Conservation (phyloP, 129 eudicot species). For the Escallonia herrerae region DNA sequence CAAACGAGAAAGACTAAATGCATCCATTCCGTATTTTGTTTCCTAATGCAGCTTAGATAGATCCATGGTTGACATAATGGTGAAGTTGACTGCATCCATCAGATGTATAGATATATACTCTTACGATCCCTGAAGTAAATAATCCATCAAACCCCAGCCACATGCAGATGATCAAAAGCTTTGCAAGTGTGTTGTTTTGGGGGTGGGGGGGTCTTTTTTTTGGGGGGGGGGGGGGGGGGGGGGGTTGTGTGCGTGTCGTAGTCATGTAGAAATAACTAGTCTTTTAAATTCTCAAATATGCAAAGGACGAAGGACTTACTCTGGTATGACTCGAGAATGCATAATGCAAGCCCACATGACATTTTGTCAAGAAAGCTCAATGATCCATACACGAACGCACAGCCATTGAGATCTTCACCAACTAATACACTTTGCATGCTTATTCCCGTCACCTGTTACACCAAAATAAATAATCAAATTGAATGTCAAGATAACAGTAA, state of each 20-base stretch:
- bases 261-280: not conserved
- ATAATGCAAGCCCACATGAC: constrained; percentile 75
- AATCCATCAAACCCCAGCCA: too few relatives aligned
- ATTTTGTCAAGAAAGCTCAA: constrained; percentile 88
- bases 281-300: not conserved
- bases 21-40: too few relatives aligned
- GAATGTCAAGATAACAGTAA: not conserved
- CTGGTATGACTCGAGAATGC: constrained; percentile 60
- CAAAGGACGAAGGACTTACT: constrained; percentile 27
- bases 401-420: constrained; percentile 82
- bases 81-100: too few relatives aligned
- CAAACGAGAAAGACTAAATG: too few relatives aligned
- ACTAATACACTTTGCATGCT: constrained; percentile 95
- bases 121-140: too few relatives aligned
- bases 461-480: constrained; percentile 1
- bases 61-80: too few relatives aligned
- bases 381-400: constrained; percentile 93
- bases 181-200: not conserved
- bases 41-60: too few relatives aligned
- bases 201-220: too few relatives aligned
- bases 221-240: not conserved
- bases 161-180: not conserved
- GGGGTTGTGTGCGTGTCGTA: too few relatives aligned
- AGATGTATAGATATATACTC: too few relatives aligned
- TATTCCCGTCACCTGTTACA: constrained; percentile 71